phyloP scores from a whole-genome alignment of 805 yeast species.

The Hanseniaspora clermontiae region DNA sequence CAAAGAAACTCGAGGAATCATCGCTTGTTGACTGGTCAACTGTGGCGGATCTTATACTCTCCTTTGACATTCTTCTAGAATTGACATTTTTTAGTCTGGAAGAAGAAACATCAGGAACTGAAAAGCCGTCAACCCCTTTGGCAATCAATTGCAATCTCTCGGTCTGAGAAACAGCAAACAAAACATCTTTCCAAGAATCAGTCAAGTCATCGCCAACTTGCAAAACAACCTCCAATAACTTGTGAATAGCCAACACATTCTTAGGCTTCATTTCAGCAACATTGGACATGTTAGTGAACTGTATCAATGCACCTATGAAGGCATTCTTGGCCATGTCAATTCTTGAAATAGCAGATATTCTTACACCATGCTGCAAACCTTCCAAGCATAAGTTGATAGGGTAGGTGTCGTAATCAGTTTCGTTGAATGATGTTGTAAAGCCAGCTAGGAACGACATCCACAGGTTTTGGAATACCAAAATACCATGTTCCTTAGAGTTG shows the following conservation, averaged over 20 bases:
- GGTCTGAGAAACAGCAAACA: slow-evolving; percentile 74
- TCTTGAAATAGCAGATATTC: slow-evolving; percentile 73
- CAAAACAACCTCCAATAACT: slow-evolving; percentile 63
- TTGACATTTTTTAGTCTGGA: slow-evolving; percentile 50
- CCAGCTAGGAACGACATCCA: slow-evolving; percentile 98
- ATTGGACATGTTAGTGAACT: slow-evolving; percentile 70
- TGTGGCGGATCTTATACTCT: slow-evolving; percentile 6
- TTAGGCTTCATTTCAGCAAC: slow-evolving; percentile 64
- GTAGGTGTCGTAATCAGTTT: slow-evolving; percentile 56
- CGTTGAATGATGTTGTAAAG: slow-evolving; percentile 84
- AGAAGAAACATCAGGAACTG: slow-evolving; percentile 71
- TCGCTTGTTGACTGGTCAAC: slow-evolving; percentile 31
- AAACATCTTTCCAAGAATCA: slow-evolving; percentile 72
- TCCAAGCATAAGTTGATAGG: slow-evolving; percentile 60
- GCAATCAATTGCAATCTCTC: slow-evolving; percentile 82
- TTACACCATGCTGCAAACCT: slow-evolving; percentile 72
- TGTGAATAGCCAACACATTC: slow-evolving; percentile 67
- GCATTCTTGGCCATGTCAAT: slow-evolving; percentile 76
- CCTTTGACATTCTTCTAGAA: slow-evolving; percentile 9
- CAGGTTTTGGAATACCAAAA: slow-evolving; percentile 79
- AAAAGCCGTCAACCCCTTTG: slow-evolving; percentile 70
- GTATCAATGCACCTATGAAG: slow-evolving; percentile 78
- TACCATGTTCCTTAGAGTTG: slow-evolving; percentile 76
- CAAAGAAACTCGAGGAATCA: slow-evolving; percentile 43
- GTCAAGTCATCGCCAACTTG: slow-evolving; percentile 64